Percentiles rank a stretch among this genome's conserved stretches.
These are phyloP conservation scores for Eimeria necatrix DNA, from an alignment of 169 alveolate species.

Conservation along the genomic window DNA sequence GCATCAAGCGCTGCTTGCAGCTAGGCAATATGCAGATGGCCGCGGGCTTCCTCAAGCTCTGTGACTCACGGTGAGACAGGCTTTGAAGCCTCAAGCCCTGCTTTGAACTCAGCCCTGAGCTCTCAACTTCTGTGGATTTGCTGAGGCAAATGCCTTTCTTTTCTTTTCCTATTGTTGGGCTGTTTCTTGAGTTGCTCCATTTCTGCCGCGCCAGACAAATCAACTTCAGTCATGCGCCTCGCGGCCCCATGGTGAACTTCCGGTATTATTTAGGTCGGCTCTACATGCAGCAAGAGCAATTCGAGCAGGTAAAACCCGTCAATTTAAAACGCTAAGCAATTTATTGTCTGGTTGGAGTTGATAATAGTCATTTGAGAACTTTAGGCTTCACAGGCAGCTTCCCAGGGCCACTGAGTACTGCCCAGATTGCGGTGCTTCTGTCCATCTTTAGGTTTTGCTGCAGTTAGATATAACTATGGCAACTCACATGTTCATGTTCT, in stretches of 20 bases:
- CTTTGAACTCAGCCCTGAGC: neutral
- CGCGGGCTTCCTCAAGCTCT: slow-evolving; percentile 90
- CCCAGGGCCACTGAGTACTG: no score
- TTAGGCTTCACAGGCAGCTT: no score
- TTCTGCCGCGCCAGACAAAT: slow-evolving; percentile 82
- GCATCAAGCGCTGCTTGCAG: slow-evolving; percentile 92
- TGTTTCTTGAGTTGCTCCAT: neutral
- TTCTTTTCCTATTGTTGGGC: neutral
- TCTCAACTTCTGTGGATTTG: neutral
- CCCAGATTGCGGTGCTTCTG: no score
- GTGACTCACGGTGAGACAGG: slow-evolving; percentile 87
- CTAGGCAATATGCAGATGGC: slow-evolving; percentile 95
- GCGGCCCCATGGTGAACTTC: slow-evolving; percentile 91
- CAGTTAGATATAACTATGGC: no score
- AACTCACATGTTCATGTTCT: no score
- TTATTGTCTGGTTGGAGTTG: no score
- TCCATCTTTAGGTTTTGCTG: no score
- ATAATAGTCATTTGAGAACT: no score
- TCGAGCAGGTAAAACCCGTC: slow-evolving; percentile 81
- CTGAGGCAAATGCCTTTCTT: neutral
- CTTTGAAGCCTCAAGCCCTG: neutral
- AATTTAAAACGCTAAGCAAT: no score
- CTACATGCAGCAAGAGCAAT: slow-evolving; percentile 92
- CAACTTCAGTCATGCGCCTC: slow-evolving; percentile 87
- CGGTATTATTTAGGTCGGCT: slow-evolving; percentile 89